Evolutionary conservation across 73 alveolate genomes (phyloP), one percentile per base, ranked within the genome.

Genomic region (Diophrys appendiculata): DNA sequence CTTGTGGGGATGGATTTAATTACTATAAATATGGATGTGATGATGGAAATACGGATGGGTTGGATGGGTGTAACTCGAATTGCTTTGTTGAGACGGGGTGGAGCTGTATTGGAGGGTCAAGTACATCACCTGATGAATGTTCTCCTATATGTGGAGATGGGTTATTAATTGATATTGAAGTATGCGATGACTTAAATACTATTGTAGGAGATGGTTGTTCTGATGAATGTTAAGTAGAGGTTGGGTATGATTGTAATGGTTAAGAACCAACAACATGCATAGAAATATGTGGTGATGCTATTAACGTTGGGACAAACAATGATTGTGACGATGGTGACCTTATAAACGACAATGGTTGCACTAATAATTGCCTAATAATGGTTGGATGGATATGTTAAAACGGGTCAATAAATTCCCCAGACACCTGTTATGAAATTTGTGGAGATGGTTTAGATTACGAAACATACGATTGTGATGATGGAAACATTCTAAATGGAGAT

Each of bases 391-490:
- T 54, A 1, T 67, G 76, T 29, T n/a, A 67, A 67, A 54, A 54
- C 26, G 76, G 30, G 23, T 54, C 76, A 28, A 3, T 67, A 1
- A 67, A 67, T 67, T n/a, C 78, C 78, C 1, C n/a, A n/a, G 83
- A 27, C 27, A 54, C 22, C 52, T 81, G 89, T 33, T 72, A 69
- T 11, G 89, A 81, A 55, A 81, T 81, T 0, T 81, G 89, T 54
- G 89, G 89, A 53, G 89, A 81, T 72, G 89, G 89, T 1, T 56
- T 72, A 1, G 74, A 81, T 54, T 72, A 43, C 30, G 78, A 53
- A 25, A 53, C 65, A 29, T 26, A 29, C 1, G 76, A 29, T 2
- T 84, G 92, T 33, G 92, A 83, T 33, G 91, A 83, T 76, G 91
- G 91, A 54, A 83, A 83, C 82, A 65, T 30, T 0, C 23, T 8